Percentiles rank a stretch among this genome's conserved stretches.
Evolutionary conservation across 2,329 filamentous ascomycete genomes (phyloP).

Genomic region (Aspergillus sclerotialis): DNA sequence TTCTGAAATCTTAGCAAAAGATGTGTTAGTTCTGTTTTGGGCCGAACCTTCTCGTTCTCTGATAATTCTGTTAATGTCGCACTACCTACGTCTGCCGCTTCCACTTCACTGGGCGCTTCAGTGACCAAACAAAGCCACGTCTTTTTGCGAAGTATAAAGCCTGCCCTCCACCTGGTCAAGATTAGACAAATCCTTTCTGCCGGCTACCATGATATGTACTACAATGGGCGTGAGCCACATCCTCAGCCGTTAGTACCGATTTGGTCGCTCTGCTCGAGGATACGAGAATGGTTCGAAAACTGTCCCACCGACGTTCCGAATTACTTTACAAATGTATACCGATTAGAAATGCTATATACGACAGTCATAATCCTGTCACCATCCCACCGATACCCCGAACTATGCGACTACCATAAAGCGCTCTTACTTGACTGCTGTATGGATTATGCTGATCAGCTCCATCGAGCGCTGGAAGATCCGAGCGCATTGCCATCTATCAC

Average conservation of each 20-base stretch:
- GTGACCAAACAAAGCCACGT: constrained; percentile 33
- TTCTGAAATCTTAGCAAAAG: constrained; percentile 39
- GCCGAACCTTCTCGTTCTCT: constrained; percentile 84
- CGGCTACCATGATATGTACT: constrained; percentile 86
- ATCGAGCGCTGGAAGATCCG: constrained; percentile 57
- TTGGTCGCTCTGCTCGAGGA: constrained; percentile 49
- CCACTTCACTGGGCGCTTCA: constrained; percentile 42
- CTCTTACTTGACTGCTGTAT: constrained; percentile 83
- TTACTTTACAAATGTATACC: constrained; percentile 68
- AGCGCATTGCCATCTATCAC: constrained; percentile 64
- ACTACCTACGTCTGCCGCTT: constrained; percentile 49
- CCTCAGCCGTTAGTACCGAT: constrained; percentile 52
- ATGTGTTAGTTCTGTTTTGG: constrained; percentile 81
- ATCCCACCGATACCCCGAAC: constrained; percentile 61
- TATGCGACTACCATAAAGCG: constrained; percentile 68
- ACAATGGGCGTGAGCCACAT: constrained; percentile 64
- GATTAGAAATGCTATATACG: constrained; percentile 83
- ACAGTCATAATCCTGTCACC: constrained; percentile 85
- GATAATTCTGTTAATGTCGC: constrained; percentile 79
- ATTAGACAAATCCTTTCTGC: constrained; percentile 78
- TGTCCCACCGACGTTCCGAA: constrained; percentile 60
- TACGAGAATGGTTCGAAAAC: constrained; percentile 69
- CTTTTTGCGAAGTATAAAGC: constrained; percentile 54
- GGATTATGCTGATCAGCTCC: constrained; percentile 70
- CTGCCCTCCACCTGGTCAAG: constrained; percentile 71